phyloP scores from a whole-genome alignment of 2,329 filamentous ascomycete genomes.

The Apiospora malaysiana region DNA sequence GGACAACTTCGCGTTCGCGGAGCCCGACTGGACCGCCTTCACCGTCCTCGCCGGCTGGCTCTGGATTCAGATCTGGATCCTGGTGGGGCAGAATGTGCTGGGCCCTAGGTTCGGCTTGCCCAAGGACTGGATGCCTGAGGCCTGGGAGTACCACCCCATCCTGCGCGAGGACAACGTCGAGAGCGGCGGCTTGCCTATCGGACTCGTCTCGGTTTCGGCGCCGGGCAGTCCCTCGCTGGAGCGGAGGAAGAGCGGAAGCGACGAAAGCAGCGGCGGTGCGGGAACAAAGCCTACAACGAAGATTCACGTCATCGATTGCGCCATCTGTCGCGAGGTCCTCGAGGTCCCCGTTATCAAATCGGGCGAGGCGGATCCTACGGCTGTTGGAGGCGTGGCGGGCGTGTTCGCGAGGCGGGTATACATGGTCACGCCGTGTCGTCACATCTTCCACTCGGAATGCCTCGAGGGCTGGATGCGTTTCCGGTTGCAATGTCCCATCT shows the following conservation, averaged over 20 bases:
- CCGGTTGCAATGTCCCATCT: conserved; percentile 92
- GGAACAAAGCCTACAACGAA: conserved; percentile 40
- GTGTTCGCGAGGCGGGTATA: conserved; percentile 83
- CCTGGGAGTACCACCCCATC: conserved; percentile 95
- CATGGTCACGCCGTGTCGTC: conserved; percentile 96
- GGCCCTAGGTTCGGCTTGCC: conserved; percentile 88
- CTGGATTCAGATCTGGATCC: conserved; percentile 81
- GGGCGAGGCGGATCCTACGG: conserved; percentile 55
- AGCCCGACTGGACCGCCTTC: conserved; percentile 70
- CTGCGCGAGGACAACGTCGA: conserved; percentile 83
- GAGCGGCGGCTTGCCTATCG: conserved; percentile 80
- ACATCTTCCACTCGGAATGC: conserved; percentile 93
- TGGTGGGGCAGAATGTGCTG: conserved; percentile 83
- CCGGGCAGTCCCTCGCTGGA: conserved; percentile 40
- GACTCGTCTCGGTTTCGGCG: conserved; percentile 64
- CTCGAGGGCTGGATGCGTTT: conserved; percentile 97
- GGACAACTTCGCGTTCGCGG: conserved; percentile 82
- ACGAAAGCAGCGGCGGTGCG: conserved; percentile 26
- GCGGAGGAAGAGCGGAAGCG: conserved; percentile 37
- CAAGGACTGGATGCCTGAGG: conserved; percentile 69
- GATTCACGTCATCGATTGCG: conserved; percentile 78
- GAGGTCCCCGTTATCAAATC: conserved; percentile 82
- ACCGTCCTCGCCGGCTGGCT: conserved; percentile 75
- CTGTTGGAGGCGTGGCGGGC: conserved; percentile 61
- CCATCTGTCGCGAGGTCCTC: conserved; percentile 90